phyloP scores from a whole-genome alignment of 2,329 filamentous ascomycete genomes.

The Cladosporium oxysporum region DNA sequence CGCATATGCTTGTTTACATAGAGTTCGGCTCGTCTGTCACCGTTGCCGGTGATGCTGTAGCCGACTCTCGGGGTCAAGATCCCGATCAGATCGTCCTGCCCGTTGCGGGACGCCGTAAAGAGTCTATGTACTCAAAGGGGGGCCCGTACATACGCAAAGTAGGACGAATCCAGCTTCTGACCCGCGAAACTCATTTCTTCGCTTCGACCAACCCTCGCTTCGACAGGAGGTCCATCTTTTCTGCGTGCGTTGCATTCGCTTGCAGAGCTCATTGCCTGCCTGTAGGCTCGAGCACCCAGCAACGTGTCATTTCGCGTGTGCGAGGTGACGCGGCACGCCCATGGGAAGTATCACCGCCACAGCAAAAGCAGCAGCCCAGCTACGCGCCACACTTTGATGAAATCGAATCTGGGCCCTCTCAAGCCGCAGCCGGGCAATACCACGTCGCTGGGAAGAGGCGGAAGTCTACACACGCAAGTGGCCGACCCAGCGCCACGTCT shows the following conservation, averaged over 20 bases:
- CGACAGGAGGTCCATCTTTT: neutral
- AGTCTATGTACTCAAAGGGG: neutral
- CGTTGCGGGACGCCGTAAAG: neutral
- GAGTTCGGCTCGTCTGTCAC: neutral
- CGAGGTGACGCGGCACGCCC: neutral
- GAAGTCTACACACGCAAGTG: neutral
- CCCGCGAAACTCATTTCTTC: neutral
- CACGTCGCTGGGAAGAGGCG: neutral
- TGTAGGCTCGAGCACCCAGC: neutral
- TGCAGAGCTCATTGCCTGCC: neutral
- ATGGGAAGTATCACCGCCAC: neutral
- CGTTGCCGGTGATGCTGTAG: neutral
- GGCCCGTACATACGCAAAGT: neutral
- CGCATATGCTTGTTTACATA: neutral
- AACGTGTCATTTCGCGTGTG: neutral
- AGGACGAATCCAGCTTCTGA: neutral
- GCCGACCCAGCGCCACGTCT: constrained; percentile 3
- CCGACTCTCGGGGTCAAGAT: neutral
- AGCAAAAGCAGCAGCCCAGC: neutral
- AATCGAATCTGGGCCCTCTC: neutral
- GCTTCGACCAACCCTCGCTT: neutral
- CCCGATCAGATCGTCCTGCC: neutral
- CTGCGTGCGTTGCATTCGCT: neutral
- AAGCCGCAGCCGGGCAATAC: neutral
- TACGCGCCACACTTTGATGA: neutral